Percentiles rank a stretch among this genome's conserved stretches.
Conservation (phyloP, 257 asterid species). For the Przewalskia tangutica region DNA sequence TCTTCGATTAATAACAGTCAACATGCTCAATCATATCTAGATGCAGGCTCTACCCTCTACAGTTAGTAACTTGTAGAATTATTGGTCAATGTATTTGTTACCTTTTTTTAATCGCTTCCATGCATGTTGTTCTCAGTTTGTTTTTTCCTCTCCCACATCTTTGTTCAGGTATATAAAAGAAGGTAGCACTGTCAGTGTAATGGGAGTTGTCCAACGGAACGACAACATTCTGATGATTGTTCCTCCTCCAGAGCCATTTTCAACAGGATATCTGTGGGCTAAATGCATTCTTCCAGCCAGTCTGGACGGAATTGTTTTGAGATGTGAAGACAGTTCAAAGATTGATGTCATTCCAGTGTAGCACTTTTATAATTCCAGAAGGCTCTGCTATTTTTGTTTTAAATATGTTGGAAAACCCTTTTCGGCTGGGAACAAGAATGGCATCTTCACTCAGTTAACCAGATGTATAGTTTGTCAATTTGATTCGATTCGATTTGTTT, state of each 20-base stretch:
- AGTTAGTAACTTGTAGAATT: neutral
- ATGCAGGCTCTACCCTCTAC: neutral
- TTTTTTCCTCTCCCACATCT: neutral
- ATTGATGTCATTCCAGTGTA: constrained; percentile 74
- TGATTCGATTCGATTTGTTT: no score
- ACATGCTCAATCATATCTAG: neutral
- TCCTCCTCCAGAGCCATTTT: constrained; percentile 50
- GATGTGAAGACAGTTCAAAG: constrained; percentile 58
- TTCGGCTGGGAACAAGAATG: neutral
- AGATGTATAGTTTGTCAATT: neutral
- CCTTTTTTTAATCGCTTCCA: neutral
- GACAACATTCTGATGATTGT: constrained; percentile 80
- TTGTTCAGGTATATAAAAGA: constrained; percentile 64
- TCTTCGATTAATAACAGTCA: neutral
- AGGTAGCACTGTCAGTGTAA: constrained; percentile 77
- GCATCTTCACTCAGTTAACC: neutral
- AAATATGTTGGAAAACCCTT: neutral
- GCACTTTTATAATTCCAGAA: neutral
- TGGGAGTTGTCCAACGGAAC: constrained; percentile 80
- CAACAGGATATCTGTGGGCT: constrained; percentile 82
- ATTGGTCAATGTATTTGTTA: neutral
- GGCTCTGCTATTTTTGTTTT: neutral
- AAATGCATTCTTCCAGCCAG: constrained; percentile 68
- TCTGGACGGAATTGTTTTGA: constrained; percentile 64
- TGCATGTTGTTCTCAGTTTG: neutral